A percentile compares a stretch with the other conserved stretches of the same genome.
Evolutionary conservation across 139 green algal genomes (phyloP).

Genomic region (Chlorella sorokiniana): DNA sequence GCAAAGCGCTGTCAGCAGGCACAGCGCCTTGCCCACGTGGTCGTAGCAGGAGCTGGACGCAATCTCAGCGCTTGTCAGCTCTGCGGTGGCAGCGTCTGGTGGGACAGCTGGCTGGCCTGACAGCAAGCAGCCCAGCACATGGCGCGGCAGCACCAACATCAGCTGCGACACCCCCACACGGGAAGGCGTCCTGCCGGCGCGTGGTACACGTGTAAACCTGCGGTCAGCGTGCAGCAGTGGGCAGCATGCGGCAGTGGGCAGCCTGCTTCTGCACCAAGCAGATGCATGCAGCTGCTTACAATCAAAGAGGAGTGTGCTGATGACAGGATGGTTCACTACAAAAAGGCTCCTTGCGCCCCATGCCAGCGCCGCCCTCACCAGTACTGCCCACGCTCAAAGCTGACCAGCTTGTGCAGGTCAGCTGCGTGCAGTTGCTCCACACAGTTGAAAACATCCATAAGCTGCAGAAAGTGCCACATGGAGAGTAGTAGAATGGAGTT

Average conservation of each 20-base stretch:
- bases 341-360: too few species aligned
- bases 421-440: constrained; percentile 36
- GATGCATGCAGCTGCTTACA: too few species aligned
- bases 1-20: constrained; percentile 24
- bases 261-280: too few species aligned
- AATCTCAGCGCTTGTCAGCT: constrained; percentile 21
- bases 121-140: constrained; percentile 42
- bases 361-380: neutral
- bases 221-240: neutral
- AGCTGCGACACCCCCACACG: neutral
- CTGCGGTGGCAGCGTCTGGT: neutral
- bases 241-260: neutral
- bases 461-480: constrained; percentile 10
- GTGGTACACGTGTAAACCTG: constrained; percentile 21
- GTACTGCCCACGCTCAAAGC: constrained; percentile 16
- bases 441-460: constrained; percentile 41
- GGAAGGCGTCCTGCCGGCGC: neutral
- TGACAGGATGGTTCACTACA: too few species aligned
- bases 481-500: too few species aligned
- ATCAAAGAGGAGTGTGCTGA: too few species aligned
- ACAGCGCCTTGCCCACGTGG: constrained; percentile 37
- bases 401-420: constrained; percentile 22
- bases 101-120: constrained; percentile 32
- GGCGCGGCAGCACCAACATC: constrained; percentile 24
- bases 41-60: constrained; percentile 14